These are phyloP conservation scores for Phaffomyces opuntiae DNA, from an alignment of 805 yeast species.

Conservation along the genomic window DNA sequence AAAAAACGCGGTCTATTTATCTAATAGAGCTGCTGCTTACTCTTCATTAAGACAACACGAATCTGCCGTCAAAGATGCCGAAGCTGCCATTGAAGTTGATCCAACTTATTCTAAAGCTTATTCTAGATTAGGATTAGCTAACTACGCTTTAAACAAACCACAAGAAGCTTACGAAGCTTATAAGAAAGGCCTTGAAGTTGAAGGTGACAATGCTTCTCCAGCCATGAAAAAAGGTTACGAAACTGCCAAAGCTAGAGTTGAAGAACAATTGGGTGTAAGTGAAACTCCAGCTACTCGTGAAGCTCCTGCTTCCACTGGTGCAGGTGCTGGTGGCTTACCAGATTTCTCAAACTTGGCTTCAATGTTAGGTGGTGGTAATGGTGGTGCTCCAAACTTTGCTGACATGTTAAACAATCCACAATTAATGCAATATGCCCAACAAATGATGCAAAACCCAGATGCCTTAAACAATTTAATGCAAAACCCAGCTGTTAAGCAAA, in stretches of 20 bases:
- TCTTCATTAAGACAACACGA: constrained; percentile 71
- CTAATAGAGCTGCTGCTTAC: constrained; percentile 96
- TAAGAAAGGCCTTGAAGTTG: constrained; percentile 77
- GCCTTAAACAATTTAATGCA: constrained; percentile 68
- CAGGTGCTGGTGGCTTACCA: constrained; percentile 48
- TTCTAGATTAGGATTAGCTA: constrained; percentile 91
- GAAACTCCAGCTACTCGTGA: constrained; percentile 17
- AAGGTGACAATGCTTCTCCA: constrained; percentile 77
- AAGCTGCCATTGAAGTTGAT: constrained; percentile 69
- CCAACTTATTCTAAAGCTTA: constrained; percentile 86
- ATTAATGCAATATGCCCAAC: constrained; percentile 81
- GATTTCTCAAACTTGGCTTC: constrained; percentile 45
- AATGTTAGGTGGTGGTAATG: constrained; percentile 54
- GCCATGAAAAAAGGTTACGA: constrained; percentile 92
- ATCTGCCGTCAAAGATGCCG: constrained; percentile 77
- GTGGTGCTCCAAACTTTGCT: constrained; percentile 64
- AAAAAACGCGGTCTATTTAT: constrained; percentile 72
- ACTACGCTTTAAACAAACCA: constrained; percentile 90
- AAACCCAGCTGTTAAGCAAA: constrained; percentile 73
- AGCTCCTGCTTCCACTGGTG: constrained; percentile 22
- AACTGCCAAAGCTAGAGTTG: constrained; percentile 83
- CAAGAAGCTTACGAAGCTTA: constrained; percentile 88
- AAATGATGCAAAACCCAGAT: constrained; percentile 78
- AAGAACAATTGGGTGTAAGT: constrained; percentile 53
- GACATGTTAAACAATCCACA: constrained; percentile 86